A percentile compares a stretch with the other conserved stretches of the same genome.
phyloP scores from a whole-genome alignment of 208 protist species.

The Trypanosoma theileri region DNA sequence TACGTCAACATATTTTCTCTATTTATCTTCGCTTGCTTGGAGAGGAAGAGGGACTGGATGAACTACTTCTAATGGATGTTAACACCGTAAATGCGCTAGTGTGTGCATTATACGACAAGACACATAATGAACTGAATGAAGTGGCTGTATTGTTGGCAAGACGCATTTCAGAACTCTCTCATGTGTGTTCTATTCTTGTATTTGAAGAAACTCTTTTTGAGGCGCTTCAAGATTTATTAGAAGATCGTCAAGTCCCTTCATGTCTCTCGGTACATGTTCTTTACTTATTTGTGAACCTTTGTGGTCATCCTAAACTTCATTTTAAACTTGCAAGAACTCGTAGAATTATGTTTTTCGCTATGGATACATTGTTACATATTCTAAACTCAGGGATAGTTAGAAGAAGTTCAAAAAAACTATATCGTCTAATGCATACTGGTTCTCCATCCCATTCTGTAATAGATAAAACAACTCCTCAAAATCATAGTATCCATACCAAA shows the following conservation, averaged over 20 bases:
- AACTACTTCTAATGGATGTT: slow-evolving; percentile 20
- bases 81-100: slow-evolving; percentile 3
- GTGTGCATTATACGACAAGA: not conserved
- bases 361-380: slow-evolving; percentile 17
- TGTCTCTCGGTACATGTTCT: slow-evolving; percentile 7
- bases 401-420: slow-evolving; percentile 4
- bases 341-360: slow-evolving; percentile 15
- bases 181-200: slow-evolving; percentile 23
- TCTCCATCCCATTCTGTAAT: not conserved
- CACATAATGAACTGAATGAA: not conserved
- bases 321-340: slow-evolving; percentile 25
- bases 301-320: slow-evolving; percentile 26
- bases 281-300: slow-evolving; percentile 24
- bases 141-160: slow-evolving; percentile 18
- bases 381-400: slow-evolving; percentile 1
- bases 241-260: not conserved
- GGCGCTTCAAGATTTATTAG: slow-evolving; percentile 18
- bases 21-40: slow-evolving; percentile 20
- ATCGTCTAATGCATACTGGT: not conserved
- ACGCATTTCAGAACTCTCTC: slow-evolving; percentile 25
- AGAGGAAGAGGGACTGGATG: slow-evolving; percentile 15
- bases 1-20: slow-evolving; percentile 16
- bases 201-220: slow-evolving; percentile 26
- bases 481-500: no score
- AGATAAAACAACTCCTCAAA: no score